Evolutionary conservation across 768 basidiomycete species (phyloP).

Genomic region (Podaxis carcinomalis): DNA sequence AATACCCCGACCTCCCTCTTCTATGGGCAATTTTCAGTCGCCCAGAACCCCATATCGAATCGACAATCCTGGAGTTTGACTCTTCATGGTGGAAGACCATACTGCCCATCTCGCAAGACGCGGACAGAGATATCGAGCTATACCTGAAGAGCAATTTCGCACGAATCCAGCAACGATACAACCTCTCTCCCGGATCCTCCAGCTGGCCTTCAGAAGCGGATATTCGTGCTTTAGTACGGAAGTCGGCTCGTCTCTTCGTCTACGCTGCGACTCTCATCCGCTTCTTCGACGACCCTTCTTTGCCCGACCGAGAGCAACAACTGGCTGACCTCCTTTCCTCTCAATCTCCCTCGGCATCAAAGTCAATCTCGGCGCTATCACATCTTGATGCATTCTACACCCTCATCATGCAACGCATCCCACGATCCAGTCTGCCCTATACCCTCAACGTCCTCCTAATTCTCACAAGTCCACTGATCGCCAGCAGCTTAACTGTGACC

Average conservation of each 20-base stretch:
- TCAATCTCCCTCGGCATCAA: neutral
- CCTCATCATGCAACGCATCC: conserved; percentile 2
- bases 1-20: conserved; percentile 14
- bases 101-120: conserved; percentile 10
- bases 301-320: conserved; percentile 3
- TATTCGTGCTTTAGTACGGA: conserved; percentile 15
- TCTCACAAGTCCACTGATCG: neutral
- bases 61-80: neutral
- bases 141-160: conserved; percentile 15
- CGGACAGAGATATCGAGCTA: conserved; percentile 16
- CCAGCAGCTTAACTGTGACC: neutral
- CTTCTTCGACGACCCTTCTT: conserved; percentile 16
- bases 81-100: neutral
- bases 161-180: conserved; percentile 12
- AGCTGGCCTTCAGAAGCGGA: conserved; percentile 19
- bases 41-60: conserved; percentile 20
- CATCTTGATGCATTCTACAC: conserved; percentile 3
- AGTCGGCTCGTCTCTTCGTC: conserved; percentile 22
- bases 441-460: neutral
- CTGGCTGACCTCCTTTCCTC: neutral
- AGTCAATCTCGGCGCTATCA: neutral
- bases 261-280: conserved; percentile 23
- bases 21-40: conserved; percentile 23
- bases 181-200: neutral
- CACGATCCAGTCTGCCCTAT: neutral